phyloP scores from a whole-genome alignment of 768 basidiomycete species.

The Cystofilobasidium ferigula region DNA sequence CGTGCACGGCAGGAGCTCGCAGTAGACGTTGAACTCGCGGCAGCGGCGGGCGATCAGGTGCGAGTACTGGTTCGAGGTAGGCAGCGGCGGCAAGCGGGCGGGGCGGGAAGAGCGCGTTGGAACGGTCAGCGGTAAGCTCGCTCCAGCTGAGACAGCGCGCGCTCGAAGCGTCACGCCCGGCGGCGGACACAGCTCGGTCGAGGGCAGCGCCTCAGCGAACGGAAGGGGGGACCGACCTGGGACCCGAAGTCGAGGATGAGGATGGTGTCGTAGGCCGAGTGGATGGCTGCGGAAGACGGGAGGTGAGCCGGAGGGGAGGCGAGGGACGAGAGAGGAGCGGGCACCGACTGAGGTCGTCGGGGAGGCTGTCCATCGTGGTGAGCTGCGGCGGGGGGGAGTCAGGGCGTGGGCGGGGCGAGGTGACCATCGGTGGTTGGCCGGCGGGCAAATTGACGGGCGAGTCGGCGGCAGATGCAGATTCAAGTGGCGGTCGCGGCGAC shows the following conservation, averaged over 20 bases:
- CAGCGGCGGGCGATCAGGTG: conserved; percentile 96
- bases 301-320: not conserved
- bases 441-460: too few relatives aligned
- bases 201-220: not conserved
- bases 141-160: conserved; percentile 16
- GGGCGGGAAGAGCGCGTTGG: not conserved
- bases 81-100: not conserved
- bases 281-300: conserved; percentile 50
- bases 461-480: too few relatives aligned
- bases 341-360: conserved; percentile 3
- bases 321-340: not conserved
- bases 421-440: too few relatives aligned
- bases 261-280: conserved; percentile 89
- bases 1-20: conserved; percentile 94
- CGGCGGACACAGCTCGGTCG: not conserved
- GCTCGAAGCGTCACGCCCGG: too few relatives aligned
- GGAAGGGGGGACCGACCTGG: conserved; percentile 49
- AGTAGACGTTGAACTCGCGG: conserved; percentile 93
- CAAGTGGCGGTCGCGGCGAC: too few relatives aligned
- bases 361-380: not conserved
- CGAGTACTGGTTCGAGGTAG: conserved; percentile 61
- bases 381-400: not conserved
- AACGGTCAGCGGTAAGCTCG: not conserved
- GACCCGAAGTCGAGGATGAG: conserved; percentile 96
- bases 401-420: not conserved